phyloP scores from a whole-genome alignment of 768 basidiomycete species.

The Trametes cinnabarina region DNA sequence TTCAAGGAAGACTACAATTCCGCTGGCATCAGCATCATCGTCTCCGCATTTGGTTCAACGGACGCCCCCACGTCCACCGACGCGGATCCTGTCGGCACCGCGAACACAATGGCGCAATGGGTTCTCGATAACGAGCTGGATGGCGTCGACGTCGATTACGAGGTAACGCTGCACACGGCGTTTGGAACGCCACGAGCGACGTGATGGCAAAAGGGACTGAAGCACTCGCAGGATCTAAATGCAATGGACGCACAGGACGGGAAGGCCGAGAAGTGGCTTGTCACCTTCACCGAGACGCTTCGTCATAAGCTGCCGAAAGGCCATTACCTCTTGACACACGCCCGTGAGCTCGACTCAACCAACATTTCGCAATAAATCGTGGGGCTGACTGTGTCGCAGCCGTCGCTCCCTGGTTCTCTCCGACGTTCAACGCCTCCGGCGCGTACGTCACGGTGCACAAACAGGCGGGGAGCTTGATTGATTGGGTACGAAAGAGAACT shows the following conservation, averaged over 20 bases:
- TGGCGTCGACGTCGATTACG: constrained; percentile 26
- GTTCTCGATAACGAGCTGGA: constrained; percentile 31
- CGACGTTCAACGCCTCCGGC: constrained; percentile 34
- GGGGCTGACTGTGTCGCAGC: neutral
- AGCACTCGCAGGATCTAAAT: constrained; percentile 14
- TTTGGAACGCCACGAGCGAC: neutral
- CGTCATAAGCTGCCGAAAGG: constrained; percentile 23
- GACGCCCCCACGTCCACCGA: constrained; percentile 31
- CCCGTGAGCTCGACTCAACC: neutral
- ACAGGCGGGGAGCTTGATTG: constrained; percentile 52
- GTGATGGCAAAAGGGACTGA: neutral
- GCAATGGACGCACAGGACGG: constrained; percentile 23
- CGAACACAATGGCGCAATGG: constrained; percentile 34
- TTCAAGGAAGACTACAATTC: constrained; percentile 23
- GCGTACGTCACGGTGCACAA: constrained; percentile 57
- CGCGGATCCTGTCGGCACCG: constrained; percentile 32
- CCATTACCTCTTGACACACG: constrained; percentile 31
- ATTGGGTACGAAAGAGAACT: no score
- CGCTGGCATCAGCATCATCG: constrained; percentile 24
- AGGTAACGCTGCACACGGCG: neutral
- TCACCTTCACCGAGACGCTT: constrained; percentile 23
- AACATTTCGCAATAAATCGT: neutral
- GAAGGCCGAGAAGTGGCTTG: constrained; percentile 24
- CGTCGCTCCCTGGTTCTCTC: constrained; percentile 27
- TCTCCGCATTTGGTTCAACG: constrained; percentile 23